These are phyloP conservation scores for Fusarium musae DNA, from an alignment of 2,329 filamentous ascomycete genomes.

Conservation along the genomic window DNA sequence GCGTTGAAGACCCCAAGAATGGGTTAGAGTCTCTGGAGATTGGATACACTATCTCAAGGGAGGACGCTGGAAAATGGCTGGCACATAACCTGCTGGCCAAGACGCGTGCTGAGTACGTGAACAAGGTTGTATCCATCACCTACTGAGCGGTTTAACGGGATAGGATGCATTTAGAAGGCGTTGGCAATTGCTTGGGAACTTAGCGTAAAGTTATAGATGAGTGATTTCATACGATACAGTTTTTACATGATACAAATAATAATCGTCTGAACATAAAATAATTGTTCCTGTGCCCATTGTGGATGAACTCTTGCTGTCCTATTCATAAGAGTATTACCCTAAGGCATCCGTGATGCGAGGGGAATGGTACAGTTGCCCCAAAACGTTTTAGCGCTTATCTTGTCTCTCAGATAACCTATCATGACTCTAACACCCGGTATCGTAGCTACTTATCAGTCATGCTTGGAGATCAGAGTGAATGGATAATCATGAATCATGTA, in stretches of 20 bases:
- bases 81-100: slow-evolving; percentile 52
- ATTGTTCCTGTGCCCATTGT: neutral
- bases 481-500: accelerated
- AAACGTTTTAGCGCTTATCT: slow-evolving; percentile 3
- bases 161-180: neutral
- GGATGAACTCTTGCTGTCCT: neutral
- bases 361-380: neutral
- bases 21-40: slow-evolving; percentile 50
- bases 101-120: slow-evolving; percentile 41
- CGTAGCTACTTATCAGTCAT: neutral
- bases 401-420: neutral
- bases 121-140: slow-evolving; percentile 53
- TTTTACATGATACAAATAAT: no score
- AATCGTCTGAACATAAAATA: no score
- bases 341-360: neutral
- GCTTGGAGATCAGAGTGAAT: no score
- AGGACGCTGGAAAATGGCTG: slow-evolving; percentile 61
- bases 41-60: slow-evolving; percentile 60
- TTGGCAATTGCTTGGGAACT: neutral
- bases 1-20: slow-evolving; percentile 52
- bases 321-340: neutral
- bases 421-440: neutral
- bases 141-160: slow-evolving; percentile 37
- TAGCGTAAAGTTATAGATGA: neutral
- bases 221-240: accelerated